These are phyloP conservation scores for Fallopia convolvulus DNA, from an alignment of 148 eudicot species.

Conservation along the genomic window DNA sequence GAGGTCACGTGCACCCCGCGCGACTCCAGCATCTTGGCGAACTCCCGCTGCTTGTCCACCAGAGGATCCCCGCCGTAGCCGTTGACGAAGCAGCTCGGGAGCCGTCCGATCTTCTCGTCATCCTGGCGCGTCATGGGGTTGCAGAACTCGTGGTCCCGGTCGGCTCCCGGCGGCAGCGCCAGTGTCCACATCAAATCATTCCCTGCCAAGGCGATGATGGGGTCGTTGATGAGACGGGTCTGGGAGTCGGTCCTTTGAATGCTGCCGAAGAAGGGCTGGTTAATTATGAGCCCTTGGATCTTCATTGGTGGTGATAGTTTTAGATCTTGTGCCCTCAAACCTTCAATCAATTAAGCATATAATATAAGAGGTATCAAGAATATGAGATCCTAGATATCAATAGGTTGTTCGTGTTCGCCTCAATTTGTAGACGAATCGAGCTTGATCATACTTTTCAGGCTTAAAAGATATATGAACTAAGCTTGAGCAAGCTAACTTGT, in stretches of 20 bases:
- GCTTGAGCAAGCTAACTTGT: no score
- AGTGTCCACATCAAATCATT: conserved; percentile 61
- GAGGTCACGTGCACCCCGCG: conserved; percentile 48
- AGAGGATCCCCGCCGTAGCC: conserved; percentile 66
- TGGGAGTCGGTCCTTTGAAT: conserved; percentile 43
- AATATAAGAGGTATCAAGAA: no score
- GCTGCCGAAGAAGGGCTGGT: conserved; percentile 77
- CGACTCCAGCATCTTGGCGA: conserved; percentile 49
- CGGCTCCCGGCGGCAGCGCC: conserved; percentile 51
- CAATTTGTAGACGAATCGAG: no score
- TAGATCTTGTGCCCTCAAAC: conserved; percentile 41
- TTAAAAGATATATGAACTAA: no score
- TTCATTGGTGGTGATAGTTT: conserved; percentile 59
- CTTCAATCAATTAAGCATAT: conserved; percentile 14
- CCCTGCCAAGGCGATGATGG: conserved; percentile 26
- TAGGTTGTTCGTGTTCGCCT: no score
- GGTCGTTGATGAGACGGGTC: conserved; percentile 4
- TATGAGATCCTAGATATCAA: no score
- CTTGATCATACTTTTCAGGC: no score
- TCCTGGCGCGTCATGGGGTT: conserved; percentile 28
- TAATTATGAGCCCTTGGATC: conserved; percentile 70
- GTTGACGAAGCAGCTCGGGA: conserved; percentile 55
- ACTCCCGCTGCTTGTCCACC: conserved; percentile 60
- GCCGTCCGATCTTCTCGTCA: conserved; percentile 42
- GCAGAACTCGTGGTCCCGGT: conserved; percentile 59